A percentile compares a stretch with the other conserved stretches of the same genome.
These are phyloP conservation scores for Xylaria bambusicola DNA, from an alignment of 495 filamentous ascomycete species.

Conservation along the genomic window DNA sequence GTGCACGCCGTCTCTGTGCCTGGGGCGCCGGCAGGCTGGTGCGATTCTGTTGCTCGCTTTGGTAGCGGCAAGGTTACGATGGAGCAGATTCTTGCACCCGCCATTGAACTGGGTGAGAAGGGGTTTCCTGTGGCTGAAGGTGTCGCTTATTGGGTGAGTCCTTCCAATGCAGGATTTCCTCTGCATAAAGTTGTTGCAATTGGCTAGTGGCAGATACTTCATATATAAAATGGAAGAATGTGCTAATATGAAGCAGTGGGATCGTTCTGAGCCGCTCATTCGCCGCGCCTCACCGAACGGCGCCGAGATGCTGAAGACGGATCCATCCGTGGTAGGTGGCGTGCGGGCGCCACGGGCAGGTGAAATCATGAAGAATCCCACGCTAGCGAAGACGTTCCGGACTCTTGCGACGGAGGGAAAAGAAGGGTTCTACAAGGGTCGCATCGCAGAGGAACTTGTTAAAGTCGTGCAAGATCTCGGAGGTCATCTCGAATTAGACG, in stretches of 20 bases:
- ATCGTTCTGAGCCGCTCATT: slow-evolving; percentile 45
- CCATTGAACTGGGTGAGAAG: slow-evolving; percentile 82
- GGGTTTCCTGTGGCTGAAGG: slow-evolving; percentile 89
- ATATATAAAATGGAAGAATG: not conserved
- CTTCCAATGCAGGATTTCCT: not conserved
- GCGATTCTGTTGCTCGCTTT: slow-evolving; percentile 86
- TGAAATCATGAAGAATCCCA: slow-evolving; percentile 87
- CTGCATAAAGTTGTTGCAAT: no score
- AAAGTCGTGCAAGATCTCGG: slow-evolving; percentile 76
- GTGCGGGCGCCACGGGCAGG: slow-evolving; percentile 70
- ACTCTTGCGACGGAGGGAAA: slow-evolving; percentile 78
- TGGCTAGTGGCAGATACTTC: no score
- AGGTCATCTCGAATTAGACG: slow-evolving; percentile 75
- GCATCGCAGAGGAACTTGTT: slow-evolving; percentile 75
- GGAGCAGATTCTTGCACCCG: slow-evolving; percentile 77
- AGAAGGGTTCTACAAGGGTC: slow-evolving; percentile 86
- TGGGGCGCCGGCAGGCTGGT: slow-evolving; percentile 92
- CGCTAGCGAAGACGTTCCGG: slow-evolving; percentile 80
- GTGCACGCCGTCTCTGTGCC: slow-evolving; percentile 84
- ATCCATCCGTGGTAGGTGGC: slow-evolving; percentile 64
- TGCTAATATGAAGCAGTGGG: slow-evolving; percentile 22
- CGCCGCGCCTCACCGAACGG: slow-evolving; percentile 77
- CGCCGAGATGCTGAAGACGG: slow-evolving; percentile 78
- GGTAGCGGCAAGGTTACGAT: slow-evolving; percentile 83
- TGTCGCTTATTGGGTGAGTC: slow-evolving; percentile 67